Evolutionary conservation across 1,284 basidiomycete genomes (phyloP).

Genomic region (Anthracocystis walkeri): DNA sequence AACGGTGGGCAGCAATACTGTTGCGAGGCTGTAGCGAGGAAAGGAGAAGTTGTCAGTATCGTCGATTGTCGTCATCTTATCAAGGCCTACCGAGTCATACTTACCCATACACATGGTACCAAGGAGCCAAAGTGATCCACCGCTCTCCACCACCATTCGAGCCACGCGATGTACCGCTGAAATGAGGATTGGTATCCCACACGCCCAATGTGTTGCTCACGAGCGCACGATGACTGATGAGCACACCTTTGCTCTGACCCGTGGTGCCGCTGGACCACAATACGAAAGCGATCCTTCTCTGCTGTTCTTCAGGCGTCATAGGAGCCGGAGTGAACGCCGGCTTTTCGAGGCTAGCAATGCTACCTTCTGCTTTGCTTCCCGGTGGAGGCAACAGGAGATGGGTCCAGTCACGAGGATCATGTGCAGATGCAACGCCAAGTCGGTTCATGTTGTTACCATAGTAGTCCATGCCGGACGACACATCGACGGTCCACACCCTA

Average conservation of each 20-base stretch:
- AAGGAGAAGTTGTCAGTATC: not conserved
- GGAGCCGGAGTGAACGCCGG: slow-evolving; percentile 32
- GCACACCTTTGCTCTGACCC: slow-evolving; percentile 70
- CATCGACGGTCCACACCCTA: slow-evolving; percentile 55
- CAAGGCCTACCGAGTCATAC: not conserved
- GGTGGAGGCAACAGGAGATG: slow-evolving; percentile 49
- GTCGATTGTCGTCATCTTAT: not conserved
- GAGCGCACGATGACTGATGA: slow-evolving; percentile 67
- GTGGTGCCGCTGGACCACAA: slow-evolving; percentile 70
- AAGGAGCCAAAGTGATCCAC: slow-evolving; percentile 69
- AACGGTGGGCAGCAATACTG: slow-evolving; percentile 62
- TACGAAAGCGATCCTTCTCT: slow-evolving; percentile 58
- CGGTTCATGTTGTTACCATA: slow-evolving; percentile 46
- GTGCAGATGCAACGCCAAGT: slow-evolving; percentile 38
- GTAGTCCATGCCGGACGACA: slow-evolving; percentile 48
- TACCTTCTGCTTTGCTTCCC: slow-evolving; percentile 45
- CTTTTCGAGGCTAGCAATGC: slow-evolving; percentile 32
- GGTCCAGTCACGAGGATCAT: slow-evolving; percentile 58
- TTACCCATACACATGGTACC: slow-evolving; percentile 68
- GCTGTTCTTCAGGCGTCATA: slow-evolving; percentile 49
- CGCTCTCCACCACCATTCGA: slow-evolving; percentile 53
- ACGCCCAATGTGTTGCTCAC: slow-evolving; percentile 63
- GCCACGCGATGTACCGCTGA: slow-evolving; percentile 33
- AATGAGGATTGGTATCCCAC: slow-evolving; percentile 55
- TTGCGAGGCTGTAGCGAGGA: slow-evolving; percentile 49